Evolutionary conservation across 805 yeast species (phyloP).

Genomic region (Saturnispora quitensis): DNA sequence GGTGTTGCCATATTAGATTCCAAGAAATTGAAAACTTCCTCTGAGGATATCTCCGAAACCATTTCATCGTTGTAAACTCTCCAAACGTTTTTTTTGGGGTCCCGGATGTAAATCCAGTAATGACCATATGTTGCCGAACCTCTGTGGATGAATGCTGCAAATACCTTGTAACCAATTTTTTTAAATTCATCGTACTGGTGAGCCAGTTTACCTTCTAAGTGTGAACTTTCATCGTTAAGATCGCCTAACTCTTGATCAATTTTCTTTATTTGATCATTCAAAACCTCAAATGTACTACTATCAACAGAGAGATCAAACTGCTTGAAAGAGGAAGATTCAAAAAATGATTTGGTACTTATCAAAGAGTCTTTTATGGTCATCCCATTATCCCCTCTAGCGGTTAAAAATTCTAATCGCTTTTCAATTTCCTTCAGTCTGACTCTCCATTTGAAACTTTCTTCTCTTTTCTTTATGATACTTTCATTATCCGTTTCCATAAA

Average conservation of each 20-base stretch:
- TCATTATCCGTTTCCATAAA: slow-evolving; percentile 64
- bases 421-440: slow-evolving; percentile 38
- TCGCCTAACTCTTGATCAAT: slow-evolving; percentile 38
- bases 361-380: slow-evolving; percentile 43
- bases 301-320: slow-evolving; percentile 31
- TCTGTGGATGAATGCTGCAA: slow-evolving; percentile 88
- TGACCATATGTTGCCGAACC: slow-evolving; percentile 97
- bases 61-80: slow-evolving; percentile 90
- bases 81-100: slow-evolving; percentile 56
- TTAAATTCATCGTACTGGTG: slow-evolving; percentile 55
- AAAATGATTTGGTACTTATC: slow-evolving; percentile 46
- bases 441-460: slow-evolving; percentile 57
- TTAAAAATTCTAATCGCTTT: slow-evolving; percentile 33
- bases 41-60: slow-evolving; percentile 70
- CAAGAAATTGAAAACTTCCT: slow-evolving; percentile 58
- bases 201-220: slow-evolving; percentile 41
- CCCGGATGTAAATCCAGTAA: slow-evolving; percentile 91
- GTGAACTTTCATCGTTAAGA: slow-evolving; percentile 31
- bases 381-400: slow-evolving; percentile 41
- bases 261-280: slow-evolving; percentile 37
- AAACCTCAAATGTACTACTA: slow-evolving; percentile 37
- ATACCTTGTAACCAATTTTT: slow-evolving; percentile 66
- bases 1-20: slow-evolving; percentile 86
- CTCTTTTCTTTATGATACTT: slow-evolving; percentile 42
- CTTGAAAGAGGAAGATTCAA: slow-evolving; percentile 35